These are phyloP conservation scores for Mucor velutinosus DNA, from an alignment of 371 early-diverging fungal species.

Conservation along the genomic window DNA sequence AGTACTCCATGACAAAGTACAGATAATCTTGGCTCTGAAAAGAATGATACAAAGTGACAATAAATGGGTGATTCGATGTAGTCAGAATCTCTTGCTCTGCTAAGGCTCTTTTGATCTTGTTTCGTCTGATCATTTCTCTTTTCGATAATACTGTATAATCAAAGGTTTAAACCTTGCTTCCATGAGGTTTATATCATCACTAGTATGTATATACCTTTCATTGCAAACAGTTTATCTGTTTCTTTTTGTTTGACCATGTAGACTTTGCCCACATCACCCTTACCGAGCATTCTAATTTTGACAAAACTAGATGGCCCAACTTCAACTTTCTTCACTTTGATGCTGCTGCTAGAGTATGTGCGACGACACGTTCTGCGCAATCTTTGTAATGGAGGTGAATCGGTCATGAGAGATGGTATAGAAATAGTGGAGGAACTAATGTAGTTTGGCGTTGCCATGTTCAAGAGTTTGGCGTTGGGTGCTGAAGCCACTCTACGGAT, in stretches of 20 bases:
- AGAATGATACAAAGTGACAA: constrained; percentile 95
- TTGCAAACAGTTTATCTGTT: constrained; percentile 81
- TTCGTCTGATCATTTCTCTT: constrained; percentile 92
- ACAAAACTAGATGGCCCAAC: constrained; percentile 84
- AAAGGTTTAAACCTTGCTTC: not conserved
- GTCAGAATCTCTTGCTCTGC: constrained; percentile 96
- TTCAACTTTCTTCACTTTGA: constrained; percentile 74
- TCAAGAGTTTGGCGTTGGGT: constrained; percentile 41
- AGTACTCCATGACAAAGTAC: constrained; percentile 98
- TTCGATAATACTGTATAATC: constrained; percentile 76
- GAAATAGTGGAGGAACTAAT: constrained; percentile 26
- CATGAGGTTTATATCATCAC: not conserved
- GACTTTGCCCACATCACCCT: constrained; percentile 95
- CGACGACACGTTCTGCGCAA: constrained; percentile 35
- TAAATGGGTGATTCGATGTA: constrained; percentile 95
- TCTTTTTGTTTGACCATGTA: constrained; percentile 89
- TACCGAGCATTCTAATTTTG: constrained; percentile 84
- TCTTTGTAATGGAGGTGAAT: constrained; percentile 14
- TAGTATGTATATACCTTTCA: constrained; percentile 66
- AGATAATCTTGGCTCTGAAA: constrained; percentile 95
- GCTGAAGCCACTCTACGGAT: constrained; percentile 57
- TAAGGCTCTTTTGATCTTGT: constrained; percentile 94
- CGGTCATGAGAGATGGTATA: constrained; percentile 19
- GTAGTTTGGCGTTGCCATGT: constrained; percentile 25
- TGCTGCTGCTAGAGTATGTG: constrained; percentile 76